Conservation (phyloP, 495 filamentous ascomycete species). For the Wilcoxina mikolae region DNA sequence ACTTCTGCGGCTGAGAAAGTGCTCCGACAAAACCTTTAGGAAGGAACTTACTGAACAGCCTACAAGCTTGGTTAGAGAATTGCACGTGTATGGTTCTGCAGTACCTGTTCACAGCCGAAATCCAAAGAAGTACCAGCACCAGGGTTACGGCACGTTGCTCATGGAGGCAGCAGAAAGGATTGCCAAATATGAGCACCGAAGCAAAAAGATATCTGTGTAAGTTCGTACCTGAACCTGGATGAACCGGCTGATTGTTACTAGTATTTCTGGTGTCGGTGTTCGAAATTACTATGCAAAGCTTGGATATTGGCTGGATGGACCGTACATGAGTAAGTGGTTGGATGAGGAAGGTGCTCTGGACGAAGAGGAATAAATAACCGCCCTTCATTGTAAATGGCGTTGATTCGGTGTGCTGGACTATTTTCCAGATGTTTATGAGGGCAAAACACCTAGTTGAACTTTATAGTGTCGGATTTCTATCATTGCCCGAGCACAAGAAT, state of each 20-base stretch:
- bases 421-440: not conserved
- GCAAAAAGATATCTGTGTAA: slow-evolving; percentile 72
- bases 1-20: slow-evolving; percentile 77
- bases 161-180: slow-evolving; percentile 98
- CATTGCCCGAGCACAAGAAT: too few relatives aligned
- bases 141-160: slow-evolving; percentile 84
- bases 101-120: slow-evolving; percentile 90
- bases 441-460: not conserved
- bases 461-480: not conserved
- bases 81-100: slow-evolving; percentile 92
- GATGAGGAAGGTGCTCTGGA: slow-evolving; percentile 16
- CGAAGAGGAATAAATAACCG: not conserved
- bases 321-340: slow-evolving; percentile 67
- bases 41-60: slow-evolving; percentile 71
- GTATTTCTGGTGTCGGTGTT: slow-evolving; percentile 84
- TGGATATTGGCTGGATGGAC: slow-evolving; percentile 83
- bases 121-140: slow-evolving; percentile 93
- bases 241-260: slow-evolving; percentile 7
- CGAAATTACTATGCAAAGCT: slow-evolving; percentile 85
- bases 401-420: not conserved
- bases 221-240: not conserved
- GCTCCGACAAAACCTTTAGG: slow-evolving; percentile 76
- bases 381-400: not conserved
- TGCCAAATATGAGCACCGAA: slow-evolving; percentile 82
- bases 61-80: slow-evolving; percentile 80